Percentiles rank a stretch among this genome's conserved stretches.
phyloP scores from a whole-genome alignment of 163 green algal species.

The Chloromonas sp. region DNA sequence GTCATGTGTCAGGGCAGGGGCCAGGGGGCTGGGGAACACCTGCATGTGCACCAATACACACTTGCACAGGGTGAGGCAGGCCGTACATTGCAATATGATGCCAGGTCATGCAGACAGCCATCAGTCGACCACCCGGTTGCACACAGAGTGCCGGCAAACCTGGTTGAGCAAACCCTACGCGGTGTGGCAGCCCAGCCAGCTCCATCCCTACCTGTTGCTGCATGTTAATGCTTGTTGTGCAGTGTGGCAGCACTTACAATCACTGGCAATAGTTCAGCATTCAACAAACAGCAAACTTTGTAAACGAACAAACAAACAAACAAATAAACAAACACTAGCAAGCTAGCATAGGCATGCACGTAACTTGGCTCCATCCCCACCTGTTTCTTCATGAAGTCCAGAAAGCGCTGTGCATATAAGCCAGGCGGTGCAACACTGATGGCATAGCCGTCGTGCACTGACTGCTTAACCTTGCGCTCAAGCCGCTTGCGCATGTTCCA shows the following conservation, averaged over 20 bases:
- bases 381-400: slow-evolving; percentile 53
- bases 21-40: not conserved
- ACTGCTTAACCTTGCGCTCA: slow-evolving; percentile 69
- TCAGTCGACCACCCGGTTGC: not conserved
- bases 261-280: not conserved
- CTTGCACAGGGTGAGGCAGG: not conserved
- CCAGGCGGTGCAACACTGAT: slow-evolving; percentile 72
- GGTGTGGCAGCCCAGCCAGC: too few relatives aligned
- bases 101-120: not conserved
- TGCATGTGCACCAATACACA: not conserved
- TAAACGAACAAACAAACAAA: not conserved
- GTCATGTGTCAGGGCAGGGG: not conserved
- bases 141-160: not conserved
- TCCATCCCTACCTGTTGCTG: too few relatives aligned
- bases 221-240: too few relatives aligned
- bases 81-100: not conserved
- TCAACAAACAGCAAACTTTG: not conserved
- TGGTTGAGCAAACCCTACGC: not conserved
- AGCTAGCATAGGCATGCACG: not conserved
- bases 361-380: not conserved
- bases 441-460: slow-evolving; percentile 56
- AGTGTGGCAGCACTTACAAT: not conserved
- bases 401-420: slow-evolving; percentile 67
- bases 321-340: not conserved
- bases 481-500: slow-evolving; percentile 73